Base-by-base conservation (phyloP, 225 moss, liverwort and hornwort species). In the Marchantia paleacea region DNA sequence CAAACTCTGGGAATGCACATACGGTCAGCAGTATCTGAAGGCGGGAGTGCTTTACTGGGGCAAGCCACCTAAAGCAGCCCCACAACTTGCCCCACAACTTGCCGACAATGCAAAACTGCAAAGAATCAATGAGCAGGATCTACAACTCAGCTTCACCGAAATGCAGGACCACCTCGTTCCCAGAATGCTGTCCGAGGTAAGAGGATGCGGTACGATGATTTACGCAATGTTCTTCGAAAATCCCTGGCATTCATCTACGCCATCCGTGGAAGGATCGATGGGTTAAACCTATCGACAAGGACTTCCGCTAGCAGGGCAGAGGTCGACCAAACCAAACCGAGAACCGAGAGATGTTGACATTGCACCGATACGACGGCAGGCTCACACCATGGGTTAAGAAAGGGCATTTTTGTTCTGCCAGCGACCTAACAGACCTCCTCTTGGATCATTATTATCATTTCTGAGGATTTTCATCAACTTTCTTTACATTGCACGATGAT, bases 41-140 rank as follows among this genome's bases (percentile, higher is more conserved):
- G 91, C 89, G 74, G 91, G 91, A 57, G 84, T 80, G 79, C 85
- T 88, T 85, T 91, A 87, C 82, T 87, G 89, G 83, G 91, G 91
- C 24, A 55, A 55, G 15, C 55, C 55, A 55, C 55, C 55, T 55
- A 55, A 8, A 55, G 55, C 64, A 10, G 12, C 8, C 24, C 64
- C 64, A 19, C 64, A 65, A 22, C 16, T 65, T 65, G 22, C 55
- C 15, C 15, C 15, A 20, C 7, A 65, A 7, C 64, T 65, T 65
- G 12, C 55, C 10, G 55, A 8, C 10, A 15, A 20, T 25, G 16
- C 11, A 10, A 19, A 65, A 10, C 16, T 65, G 20, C 64, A 10
- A 65, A 20, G 20, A 65, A 20, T 19, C 7, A 16, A 10, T 65
- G 64, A 65, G 64, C n/a, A 19, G 64, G 64, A 65, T 65, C 22